Base-by-base conservation (phyloP, 257 asterid genomes). In the Ajuga chamaepitys region DNA sequence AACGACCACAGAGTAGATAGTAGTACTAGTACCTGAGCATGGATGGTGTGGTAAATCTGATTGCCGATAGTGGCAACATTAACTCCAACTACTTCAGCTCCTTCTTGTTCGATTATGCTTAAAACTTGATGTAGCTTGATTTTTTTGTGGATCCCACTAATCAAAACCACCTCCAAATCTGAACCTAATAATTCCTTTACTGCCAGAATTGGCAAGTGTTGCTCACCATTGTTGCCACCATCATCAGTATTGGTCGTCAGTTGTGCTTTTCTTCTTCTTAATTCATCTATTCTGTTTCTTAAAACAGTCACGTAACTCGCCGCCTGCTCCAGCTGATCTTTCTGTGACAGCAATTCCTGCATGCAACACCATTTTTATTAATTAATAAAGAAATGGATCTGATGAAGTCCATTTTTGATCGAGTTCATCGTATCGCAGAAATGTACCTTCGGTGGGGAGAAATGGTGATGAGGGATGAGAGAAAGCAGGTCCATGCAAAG, bases 151-250 rank as follows among this genome's bases (percentile, higher is more conserved):
- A 54, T 7, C 50, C 72, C 78, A 74, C 71, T 66, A 0, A 70
- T 53, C 54, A 82, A 66, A 54, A 72, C 62, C 22, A 82, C 80
- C 77, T 82, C 82, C 34, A 82, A 9, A 52, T 64, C 62, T n/a
- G 83, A 59, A 22, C 63, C 82, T n/a, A n/a, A n/a, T 0, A 69
- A 37, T 1, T 80, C 88, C 32, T n/a, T 53, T 40, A 82, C 34
- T 64, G 61, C 47, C 45, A 82, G 17, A 32, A 59, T 2, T 10
- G 83, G 81, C 61, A 35, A 9, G 10, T 16, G 14, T 34, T 45
- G 16, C 30, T 9, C 38, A 34, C 26, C 20, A 26, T 1, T 21
- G 41, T 10, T 54, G 22, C 7, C 11, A 34, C 42, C 9, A 22
- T 25, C 21, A 26, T 21, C 48, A 1, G 5, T 21, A 7, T 11